A percentile compares a stretch with the other conserved stretches of the same genome.
These are phyloP conservation scores for Osmanthus fragrans DNA, from an alignment of 257 asterid species.

Conservation along the genomic window DNA sequence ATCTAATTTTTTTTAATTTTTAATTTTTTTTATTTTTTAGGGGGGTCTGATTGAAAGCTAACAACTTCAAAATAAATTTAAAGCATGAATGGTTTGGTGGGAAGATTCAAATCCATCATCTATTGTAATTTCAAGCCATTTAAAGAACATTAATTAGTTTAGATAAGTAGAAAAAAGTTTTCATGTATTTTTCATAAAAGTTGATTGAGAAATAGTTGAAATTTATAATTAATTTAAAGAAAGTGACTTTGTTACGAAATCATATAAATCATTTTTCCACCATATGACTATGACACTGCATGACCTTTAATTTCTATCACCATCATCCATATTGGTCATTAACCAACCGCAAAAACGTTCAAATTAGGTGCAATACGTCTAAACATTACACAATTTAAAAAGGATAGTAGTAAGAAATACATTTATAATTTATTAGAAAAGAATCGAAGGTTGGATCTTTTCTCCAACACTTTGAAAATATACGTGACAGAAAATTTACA, in stretches of 20 bases:
- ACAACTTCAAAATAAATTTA: not conserved
- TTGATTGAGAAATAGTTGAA: not conserved
- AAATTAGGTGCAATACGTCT: not conserved
- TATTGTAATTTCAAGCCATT: not conserved
- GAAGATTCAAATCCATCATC: not conserved
- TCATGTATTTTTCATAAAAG: not conserved
- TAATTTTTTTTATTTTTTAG: no score
- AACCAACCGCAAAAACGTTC: not conserved
- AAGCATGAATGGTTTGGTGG: not conserved
- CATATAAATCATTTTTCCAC: not conserved
- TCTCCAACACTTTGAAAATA: no score
- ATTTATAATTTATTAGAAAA: no score
- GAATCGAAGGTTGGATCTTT: no score
- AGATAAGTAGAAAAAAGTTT: not conserved
- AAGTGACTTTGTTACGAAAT: not conserved
- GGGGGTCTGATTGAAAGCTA: no score
- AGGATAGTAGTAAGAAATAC: no score
- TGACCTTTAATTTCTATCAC: no score
- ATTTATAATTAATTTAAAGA: not conserved
- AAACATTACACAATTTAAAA: no score
- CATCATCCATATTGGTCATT: no score
- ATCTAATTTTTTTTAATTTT: no score
- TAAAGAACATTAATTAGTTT: not conserved
- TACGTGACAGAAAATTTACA: no score
- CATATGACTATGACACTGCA: not conserved